Evolutionary conservation across 116 monocot species (phyloP), one percentile per base, ranked within the genome.

Genomic region (Zostera marina): DNA sequence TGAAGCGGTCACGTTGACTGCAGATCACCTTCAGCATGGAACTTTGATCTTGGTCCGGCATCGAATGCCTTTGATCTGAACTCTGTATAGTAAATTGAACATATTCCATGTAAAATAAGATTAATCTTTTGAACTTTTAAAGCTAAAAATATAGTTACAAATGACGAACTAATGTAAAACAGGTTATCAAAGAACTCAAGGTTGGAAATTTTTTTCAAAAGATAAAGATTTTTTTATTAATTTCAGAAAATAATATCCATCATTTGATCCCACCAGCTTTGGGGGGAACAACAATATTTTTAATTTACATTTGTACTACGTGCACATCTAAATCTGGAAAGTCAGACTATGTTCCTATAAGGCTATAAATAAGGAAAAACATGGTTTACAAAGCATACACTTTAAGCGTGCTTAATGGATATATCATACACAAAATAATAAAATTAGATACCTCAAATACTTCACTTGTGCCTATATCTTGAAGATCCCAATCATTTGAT

Each of bases 21-120:
- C 96, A 96, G 22, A 96, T 96, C 57, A 96, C 96, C 66, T 96
- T 96, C 7, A 96, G 85, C 96, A 96, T 96, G 38, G 96, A 96
- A 80, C 70, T 96, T 59, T 89, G 94, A 68, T 94, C 94, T 68
- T 88, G 88, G 62, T 94, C 94, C 45, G 69, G 41, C 23, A 68
- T 53, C 53, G 49, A 22, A 65, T 85, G 82, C 58, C 75, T 94
- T 60, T 79, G 76, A 65, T 85, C 89, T 48, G 70, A 43, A 53
- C 76, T 73, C 88, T 96, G 76, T 8, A 43, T 21, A 20, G 41
- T 5, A 59, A 59, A 44, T 32, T 32, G 32, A 26, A 15, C 8
- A 51, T 19, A 19, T 41, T 56, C 0, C 56, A 56, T 39, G 17
- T 16, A 16, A 56, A 38, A 56, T 41, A 56, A 39, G 39, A 54